These are phyloP conservation scores for Phytophthora foliorum DNA, from an alignment of 352 stramenopile species.

Conservation along the genomic window DNA sequence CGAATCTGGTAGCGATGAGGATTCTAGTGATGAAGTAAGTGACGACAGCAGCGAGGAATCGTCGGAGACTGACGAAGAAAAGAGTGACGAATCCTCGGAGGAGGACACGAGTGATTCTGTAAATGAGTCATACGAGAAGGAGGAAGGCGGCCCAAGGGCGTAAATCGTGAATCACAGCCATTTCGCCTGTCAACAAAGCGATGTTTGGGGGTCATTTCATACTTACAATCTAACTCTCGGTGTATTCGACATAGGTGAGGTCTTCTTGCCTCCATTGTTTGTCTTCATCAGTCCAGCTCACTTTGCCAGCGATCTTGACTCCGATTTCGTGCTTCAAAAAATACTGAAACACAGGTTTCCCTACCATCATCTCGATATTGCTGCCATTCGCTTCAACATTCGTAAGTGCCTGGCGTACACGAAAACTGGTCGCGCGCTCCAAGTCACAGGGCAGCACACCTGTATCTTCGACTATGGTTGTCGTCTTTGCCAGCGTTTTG, in stretches of 20 bases:
- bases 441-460: slow-evolving; percentile 74
- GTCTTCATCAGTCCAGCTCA: slow-evolving; percentile 73
- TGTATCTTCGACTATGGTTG: slow-evolving; percentile 78
- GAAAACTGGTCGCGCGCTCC: slow-evolving; percentile 73
- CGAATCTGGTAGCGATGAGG: slow-evolving; percentile 12
- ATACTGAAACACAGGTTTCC: slow-evolving; percentile 73
- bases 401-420: slow-evolving; percentile 61
- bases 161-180: slow-evolving; percentile 9
- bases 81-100: slow-evolving; percentile 14
- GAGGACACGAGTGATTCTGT: slow-evolving; percentile 11
- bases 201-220: neutral
- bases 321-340: slow-evolving; percentile 66
- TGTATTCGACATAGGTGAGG: slow-evolving; percentile 80
- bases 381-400: slow-evolving; percentile 36
- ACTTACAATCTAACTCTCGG: slow-evolving; percentile 50
- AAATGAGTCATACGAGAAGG: slow-evolving; percentile 27
- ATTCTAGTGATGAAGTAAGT: slow-evolving; percentile 12
- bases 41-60: slow-evolving; percentile 11
- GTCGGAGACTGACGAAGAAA: slow-evolving; percentile 5
- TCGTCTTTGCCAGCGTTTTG: slow-evolving; percentile 63
- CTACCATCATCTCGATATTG: slow-evolving; percentile 77
- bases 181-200: neutral
- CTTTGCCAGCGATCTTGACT: slow-evolving; percentile 62
- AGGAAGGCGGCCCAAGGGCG: slow-evolving; percentile 10
- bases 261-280: slow-evolving; percentile 72